A percentile compares a stretch with the other conserved stretches of the same genome.
These are phyloP conservation scores for Curvularia lunata DNA, from an alignment of 2,329 filamentous ascomycete species.

Conservation along the genomic window DNA sequence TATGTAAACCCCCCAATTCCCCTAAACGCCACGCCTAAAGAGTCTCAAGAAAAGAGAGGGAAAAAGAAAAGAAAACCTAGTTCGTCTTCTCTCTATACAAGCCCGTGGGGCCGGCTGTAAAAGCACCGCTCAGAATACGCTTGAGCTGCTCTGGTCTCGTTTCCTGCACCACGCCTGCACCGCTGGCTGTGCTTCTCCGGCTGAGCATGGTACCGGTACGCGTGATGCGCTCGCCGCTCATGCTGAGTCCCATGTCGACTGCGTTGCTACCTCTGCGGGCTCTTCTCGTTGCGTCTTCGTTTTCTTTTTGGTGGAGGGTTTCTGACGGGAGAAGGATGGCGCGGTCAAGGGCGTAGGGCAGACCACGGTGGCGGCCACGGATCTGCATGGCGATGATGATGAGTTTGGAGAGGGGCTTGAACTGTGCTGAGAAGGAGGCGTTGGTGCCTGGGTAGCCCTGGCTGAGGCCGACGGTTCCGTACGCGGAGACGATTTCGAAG, in stretches of 20 bases:
- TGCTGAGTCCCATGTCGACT: slow-evolving; percentile 16
- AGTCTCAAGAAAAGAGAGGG: neutral
- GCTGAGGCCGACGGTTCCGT: slow-evolving; percentile 87
- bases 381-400: slow-evolving; percentile 72
- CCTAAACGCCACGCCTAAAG: no score
- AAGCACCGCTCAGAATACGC: slow-evolving; percentile 31
- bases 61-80: neutral
- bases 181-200: slow-evolving; percentile 24
- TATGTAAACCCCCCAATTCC: no score
- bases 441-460: slow-evolving; percentile 80
- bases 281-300: slow-evolving; percentile 57
- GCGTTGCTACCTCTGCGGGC: slow-evolving; percentile 37
- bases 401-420: slow-evolving; percentile 71
- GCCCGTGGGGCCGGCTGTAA: slow-evolving; percentile 30
- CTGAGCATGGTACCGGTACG: slow-evolving; percentile 31
- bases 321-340: slow-evolving; percentile 73
- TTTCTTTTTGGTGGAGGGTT: slow-evolving; percentile 66
- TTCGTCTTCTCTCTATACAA: slow-evolving; percentile 21
- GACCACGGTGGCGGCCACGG: slow-evolving; percentile 68
- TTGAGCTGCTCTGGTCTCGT: slow-evolving; percentile 26
- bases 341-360: slow-evolving; percentile 71
- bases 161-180: slow-evolving; percentile 9
- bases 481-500: slow-evolving; percentile 53
- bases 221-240: slow-evolving; percentile 19
- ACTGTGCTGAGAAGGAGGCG: slow-evolving; percentile 82